Evolutionary conservation across 1,284 basidiomycete genomes (phyloP).

Genomic region (Ganoderma meredithae): DNA sequence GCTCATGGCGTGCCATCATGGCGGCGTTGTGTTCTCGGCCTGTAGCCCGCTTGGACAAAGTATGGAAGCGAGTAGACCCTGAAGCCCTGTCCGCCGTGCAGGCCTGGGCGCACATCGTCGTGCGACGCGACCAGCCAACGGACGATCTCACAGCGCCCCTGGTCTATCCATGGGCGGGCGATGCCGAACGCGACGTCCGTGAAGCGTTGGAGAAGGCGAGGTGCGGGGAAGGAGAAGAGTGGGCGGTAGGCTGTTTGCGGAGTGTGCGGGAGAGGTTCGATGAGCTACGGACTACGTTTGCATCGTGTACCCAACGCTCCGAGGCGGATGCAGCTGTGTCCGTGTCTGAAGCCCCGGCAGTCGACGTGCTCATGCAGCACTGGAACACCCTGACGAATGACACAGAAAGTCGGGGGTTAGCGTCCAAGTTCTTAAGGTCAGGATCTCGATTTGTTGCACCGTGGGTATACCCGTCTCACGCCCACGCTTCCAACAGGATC

Average conservation of each 20-base stretch:
- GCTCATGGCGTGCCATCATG: conserved; percentile 76
- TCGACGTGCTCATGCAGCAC: conserved; percentile 56
- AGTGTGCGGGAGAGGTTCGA: conserved; percentile 59
- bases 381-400: conserved; percentile 58
- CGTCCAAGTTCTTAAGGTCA: conserved; percentile 69
- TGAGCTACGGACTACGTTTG: conserved; percentile 56
- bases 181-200: conserved; percentile 51
- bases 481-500: conserved; percentile 51
- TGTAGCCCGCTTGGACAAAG: conserved; percentile 77
- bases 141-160: conserved; percentile 50
- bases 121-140: conserved; percentile 44
- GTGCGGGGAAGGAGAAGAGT: conserved; percentile 50
- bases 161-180: conserved; percentile 75
- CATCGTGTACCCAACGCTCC: conserved; percentile 55
- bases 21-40: conserved; percentile 74
- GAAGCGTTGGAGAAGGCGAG: conserved; percentile 53
- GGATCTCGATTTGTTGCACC: conserved; percentile 33
- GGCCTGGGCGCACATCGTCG: conserved; percentile 64
- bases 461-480: conserved; percentile 16
- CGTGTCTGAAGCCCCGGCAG: conserved; percentile 49
- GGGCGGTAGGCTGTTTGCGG: conserved; percentile 50
- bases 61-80: conserved; percentile 75
- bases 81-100: conserved; percentile 64
- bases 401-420: conserved; percentile 49
- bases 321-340: conserved; percentile 40